Evolutionary conservation across 2,329 filamentous ascomycete genomes (phyloP).

Genomic region (Harringtonia aguacate): DNA sequence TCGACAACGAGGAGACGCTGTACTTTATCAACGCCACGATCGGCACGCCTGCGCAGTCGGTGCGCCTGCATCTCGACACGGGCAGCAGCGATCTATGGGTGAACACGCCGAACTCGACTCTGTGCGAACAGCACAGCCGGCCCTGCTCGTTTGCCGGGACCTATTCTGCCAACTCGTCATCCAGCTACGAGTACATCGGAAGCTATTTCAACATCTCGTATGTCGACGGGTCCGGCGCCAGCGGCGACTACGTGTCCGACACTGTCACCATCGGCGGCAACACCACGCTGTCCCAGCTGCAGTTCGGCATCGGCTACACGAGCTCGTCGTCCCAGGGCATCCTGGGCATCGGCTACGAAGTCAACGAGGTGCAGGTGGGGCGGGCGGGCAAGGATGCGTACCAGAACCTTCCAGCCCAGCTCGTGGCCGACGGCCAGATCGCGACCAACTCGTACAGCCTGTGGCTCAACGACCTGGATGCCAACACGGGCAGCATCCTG

Average conservation of each 20-base stretch:
- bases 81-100: constrained; percentile 62
- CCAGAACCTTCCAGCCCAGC: constrained; percentile 56
- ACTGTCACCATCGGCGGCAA: constrained; percentile 45
- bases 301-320: constrained; percentile 64
- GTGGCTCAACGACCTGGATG: constrained; percentile 62
- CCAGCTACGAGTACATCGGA: constrained; percentile 63
- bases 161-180: constrained; percentile 61
- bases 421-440: constrained; percentile 51
- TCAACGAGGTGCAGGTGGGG: constrained; percentile 66
- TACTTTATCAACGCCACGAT: constrained; percentile 54
- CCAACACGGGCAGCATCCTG: constrained; percentile 55
- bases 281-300: constrained; percentile 41
- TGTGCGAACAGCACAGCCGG: constrained; percentile 40
- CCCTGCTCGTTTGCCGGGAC: constrained; percentile 53
- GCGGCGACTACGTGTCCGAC: constrained; percentile 73
- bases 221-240: constrained; percentile 66
- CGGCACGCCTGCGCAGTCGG: constrained; percentile 47
- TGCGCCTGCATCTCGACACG: constrained; percentile 55
- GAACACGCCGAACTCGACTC: constrained; percentile 50
- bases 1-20: constrained; percentile 52
- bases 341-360: constrained; percentile 70
- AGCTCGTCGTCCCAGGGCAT: constrained; percentile 59
- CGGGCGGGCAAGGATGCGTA: constrained; percentile 45
- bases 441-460: constrained; percentile 60
- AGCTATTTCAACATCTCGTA: constrained; percentile 81